Conservation (phyloP, 2,329 filamentous ascomycete species). For the Thielaviopsis ethacetica region DNA sequence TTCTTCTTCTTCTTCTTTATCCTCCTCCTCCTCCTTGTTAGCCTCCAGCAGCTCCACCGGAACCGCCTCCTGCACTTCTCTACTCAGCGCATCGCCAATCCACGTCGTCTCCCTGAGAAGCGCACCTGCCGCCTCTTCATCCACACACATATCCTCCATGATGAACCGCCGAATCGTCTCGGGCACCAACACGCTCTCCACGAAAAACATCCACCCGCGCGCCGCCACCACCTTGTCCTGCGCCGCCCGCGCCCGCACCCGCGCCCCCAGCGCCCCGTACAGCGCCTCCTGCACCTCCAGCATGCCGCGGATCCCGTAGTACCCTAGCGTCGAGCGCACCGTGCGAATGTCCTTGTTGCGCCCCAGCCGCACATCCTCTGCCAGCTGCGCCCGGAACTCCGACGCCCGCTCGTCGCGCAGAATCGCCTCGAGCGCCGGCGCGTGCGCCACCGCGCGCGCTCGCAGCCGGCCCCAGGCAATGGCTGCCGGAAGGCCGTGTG, state of each 20-base stretch:
- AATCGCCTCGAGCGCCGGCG: constrained; percentile 38
- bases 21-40: constrained; percentile 18
- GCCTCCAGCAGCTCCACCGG: constrained; percentile 13
- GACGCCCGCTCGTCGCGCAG: constrained; percentile 39
- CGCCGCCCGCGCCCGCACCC: constrained; percentile 44
- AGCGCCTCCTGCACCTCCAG: constrained; percentile 56
- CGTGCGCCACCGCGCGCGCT: constrained; percentile 39
- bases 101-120: constrained; percentile 51
- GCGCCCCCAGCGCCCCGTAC: constrained; percentile 39
- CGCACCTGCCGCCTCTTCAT: constrained; percentile 26
- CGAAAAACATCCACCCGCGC: constrained; percentile 49
- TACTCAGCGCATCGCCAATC: constrained; percentile 51
- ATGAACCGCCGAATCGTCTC: constrained; percentile 44
- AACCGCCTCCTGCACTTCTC: constrained; percentile 31
- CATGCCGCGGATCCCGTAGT: constrained; percentile 65
- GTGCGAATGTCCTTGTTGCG: constrained; percentile 39
- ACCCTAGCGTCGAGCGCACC: constrained; percentile 52
- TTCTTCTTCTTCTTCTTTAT: constrained; percentile 1
- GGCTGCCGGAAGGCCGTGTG: constrained; percentile 43
- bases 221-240: constrained; percentile 50
- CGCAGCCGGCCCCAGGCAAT: constrained; percentile 54
- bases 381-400: constrained; percentile 42
- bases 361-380: constrained; percentile 37
- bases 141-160: constrained; percentile 37
- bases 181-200: constrained; percentile 62